Conservation (phyloP, 2,329 filamentous ascomycete species). For the Capronia epimyces region DNA sequence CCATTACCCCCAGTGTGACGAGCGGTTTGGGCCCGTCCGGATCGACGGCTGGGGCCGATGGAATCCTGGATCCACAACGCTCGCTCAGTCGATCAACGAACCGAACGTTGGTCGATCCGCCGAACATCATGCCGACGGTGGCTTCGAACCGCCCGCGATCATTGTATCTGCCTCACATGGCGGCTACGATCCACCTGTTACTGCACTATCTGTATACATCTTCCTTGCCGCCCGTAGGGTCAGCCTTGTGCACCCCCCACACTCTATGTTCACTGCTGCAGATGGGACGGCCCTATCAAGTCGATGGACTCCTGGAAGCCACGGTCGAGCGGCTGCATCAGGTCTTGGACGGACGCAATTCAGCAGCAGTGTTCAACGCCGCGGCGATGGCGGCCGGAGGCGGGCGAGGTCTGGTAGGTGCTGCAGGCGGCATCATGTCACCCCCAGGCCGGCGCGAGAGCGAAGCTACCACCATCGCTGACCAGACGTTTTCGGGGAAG, state of each 20-base stretch:
- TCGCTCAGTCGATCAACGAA: conserved; percentile 27
- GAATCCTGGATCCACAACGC: conserved; percentile 24
- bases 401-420: conserved; percentile 71
- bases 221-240: conserved; percentile 68
- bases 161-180: conserved; percentile 88
- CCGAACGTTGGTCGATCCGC: conserved; percentile 41
- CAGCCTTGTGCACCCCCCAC: conserved; percentile 82
- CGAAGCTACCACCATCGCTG: conserved; percentile 22
- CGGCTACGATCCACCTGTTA: conserved; percentile 80
- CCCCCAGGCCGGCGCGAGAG: conserved; percentile 37
- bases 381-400: conserved; percentile 96
- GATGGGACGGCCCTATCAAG: conserved; percentile 83
- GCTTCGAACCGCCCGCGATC: conserved; percentile 69
- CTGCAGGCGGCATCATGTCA: conserved; percentile 47
- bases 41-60: conserved; percentile 6
- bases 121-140: conserved; percentile 50
- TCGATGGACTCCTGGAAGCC: conserved; percentile 87
- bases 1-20: conserved; percentile 62
- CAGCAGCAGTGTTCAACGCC: conserved; percentile 94
- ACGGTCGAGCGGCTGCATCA: conserved; percentile 86
- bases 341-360: conserved; percentile 85
- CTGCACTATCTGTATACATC: conserved; percentile 93
- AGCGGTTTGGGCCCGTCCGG: conserved; percentile 22
- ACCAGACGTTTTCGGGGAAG: conserved; percentile 8
- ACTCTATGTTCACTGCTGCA: conserved; percentile 93